Conservation (phyloP, 2,329 filamentous ascomycete genomes). For the Fusarium papillatum region DNA sequence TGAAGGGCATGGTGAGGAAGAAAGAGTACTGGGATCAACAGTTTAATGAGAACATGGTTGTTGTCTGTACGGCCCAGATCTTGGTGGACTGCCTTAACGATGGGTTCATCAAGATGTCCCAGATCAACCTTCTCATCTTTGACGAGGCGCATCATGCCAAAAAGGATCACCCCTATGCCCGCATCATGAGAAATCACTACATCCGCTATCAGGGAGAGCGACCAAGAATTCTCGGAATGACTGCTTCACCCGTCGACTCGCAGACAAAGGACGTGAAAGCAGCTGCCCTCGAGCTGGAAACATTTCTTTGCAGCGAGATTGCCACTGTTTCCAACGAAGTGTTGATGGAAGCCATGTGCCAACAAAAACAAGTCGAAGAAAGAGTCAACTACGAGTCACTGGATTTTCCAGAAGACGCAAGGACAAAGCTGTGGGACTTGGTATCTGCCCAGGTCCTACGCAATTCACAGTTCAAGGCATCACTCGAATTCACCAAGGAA, state of each 20-base stretch:
- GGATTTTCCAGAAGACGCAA: slow-evolving; percentile 57
- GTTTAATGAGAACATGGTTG: slow-evolving; percentile 78
- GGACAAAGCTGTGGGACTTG: slow-evolving; percentile 74
- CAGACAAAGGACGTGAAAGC: slow-evolving; percentile 76
- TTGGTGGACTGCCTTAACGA: slow-evolving; percentile 83
- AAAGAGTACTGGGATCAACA: slow-evolving; percentile 65
- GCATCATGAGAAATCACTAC: slow-evolving; percentile 92
- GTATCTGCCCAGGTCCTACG: slow-evolving; percentile 62
- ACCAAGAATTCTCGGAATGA: slow-evolving; percentile 95
- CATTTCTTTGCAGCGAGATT: slow-evolving; percentile 84
- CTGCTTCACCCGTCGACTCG: slow-evolving; percentile 92
- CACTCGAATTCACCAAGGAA: slow-evolving; percentile 71
- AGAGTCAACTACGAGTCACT: slow-evolving; percentile 60
- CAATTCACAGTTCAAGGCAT: slow-evolving; percentile 63
- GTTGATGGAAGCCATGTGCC: slow-evolving; percentile 38
- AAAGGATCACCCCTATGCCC: slow-evolving; percentile 91
- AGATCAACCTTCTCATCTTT: slow-evolving; percentile 92
- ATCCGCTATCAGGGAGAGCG: slow-evolving; percentile 61
- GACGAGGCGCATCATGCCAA: slow-evolving; percentile 98
- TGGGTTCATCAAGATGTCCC: slow-evolving; percentile 83
- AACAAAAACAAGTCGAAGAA: slow-evolving; percentile 63
- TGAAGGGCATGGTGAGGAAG: slow-evolving; percentile 58
- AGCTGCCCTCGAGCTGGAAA: slow-evolving; percentile 82
- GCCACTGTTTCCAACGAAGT: slow-evolving; percentile 72
- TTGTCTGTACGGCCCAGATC: slow-evolving; percentile 94